Evolutionary conservation across 345 rosid genomes (phyloP), one percentile per base, ranked within the genome.

Genomic region (Anastatica hierochuntica): DNA sequence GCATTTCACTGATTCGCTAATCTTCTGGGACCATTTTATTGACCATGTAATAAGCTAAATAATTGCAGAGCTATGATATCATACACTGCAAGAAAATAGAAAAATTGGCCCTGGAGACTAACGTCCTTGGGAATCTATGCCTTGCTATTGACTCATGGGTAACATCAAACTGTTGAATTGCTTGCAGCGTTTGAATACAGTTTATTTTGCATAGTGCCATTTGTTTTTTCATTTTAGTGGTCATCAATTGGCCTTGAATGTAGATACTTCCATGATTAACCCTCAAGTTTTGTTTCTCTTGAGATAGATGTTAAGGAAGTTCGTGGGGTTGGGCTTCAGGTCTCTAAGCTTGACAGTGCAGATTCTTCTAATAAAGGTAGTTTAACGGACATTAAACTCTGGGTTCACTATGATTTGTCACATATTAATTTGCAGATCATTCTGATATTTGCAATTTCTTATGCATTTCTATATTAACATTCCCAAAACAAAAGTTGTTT

Each of bases 321-420:
- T 30, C 85, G 96, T 10, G 98, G 96, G 46, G 75, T 90, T 66
- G 96, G 98, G 75, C 79, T 90, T 83, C 96, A 87, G 79, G 96
- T 90, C 59, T 76, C 96, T 37, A 87, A 77, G 76, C 92, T 90
- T 71, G 95, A 87, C 65, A 72, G 68, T 74, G 77, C 72, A 8
- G 84, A 82, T 57, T 55, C 72, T 62, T 63, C 68, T 39, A 79
- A 75, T 60, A 76, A 76, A 78, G 95, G 95, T 89, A 60, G 35
- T 26, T 60, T 8, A 13, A 39, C 3, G 10, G 45, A 23, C 39
- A 38, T 46, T 40, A 42, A 55, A 60, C 57, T 15, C 10, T 35
- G 16, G n/a, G 46, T 55, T 63, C 55, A 43, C 35, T 35, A 3
- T 41, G 66, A 51, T 18, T 57, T 11, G 19, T 26, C 35, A 27